Evolutionary conservation across 257 asterid species (phyloP).

Genomic region (Vinca minor): DNA sequence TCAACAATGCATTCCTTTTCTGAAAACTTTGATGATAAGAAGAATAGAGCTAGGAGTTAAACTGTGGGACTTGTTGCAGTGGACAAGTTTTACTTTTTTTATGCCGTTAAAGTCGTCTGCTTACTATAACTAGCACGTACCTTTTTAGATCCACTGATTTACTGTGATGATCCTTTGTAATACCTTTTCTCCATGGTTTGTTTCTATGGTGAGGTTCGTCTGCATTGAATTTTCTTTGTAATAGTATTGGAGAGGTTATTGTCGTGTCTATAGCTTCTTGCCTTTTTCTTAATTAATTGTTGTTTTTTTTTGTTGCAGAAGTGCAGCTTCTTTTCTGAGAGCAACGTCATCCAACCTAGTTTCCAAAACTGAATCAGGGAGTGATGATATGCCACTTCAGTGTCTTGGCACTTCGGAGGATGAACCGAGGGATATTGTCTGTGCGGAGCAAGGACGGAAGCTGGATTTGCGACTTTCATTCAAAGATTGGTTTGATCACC

Average conservation of each 20-base stretch:
- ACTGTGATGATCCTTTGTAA: not conserved
- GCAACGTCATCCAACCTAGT: constrained; percentile 37
- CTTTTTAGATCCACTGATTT: not conserved
- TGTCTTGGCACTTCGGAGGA: constrained; percentile 27
- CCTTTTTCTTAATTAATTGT: not conserved
- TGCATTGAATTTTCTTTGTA: not conserved
- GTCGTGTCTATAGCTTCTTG: constrained; percentile 3
- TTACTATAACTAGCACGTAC: not conserved
- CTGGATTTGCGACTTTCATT: constrained; percentile 47
- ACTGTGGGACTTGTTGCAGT: not conserved
- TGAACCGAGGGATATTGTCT: constrained; percentile 16
- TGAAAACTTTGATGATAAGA: too few relatives aligned
- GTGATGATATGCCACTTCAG: constrained; percentile 23
- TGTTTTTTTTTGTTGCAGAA: constrained; percentile 43
- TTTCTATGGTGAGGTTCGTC: not conserved
- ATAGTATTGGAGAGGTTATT: not conserved
- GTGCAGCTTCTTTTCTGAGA: constrained; percentile 54
- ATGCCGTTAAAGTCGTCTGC: not conserved
- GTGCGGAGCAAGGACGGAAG: constrained; percentile 21
- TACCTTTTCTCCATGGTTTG: too few relatives aligned
- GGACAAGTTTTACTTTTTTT: not conserved
- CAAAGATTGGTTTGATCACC: constrained; percentile 64
- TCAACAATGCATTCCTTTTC: too few relatives aligned
- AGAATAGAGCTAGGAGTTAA: not conserved
- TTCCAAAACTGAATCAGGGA: constrained; percentile 30